Base-by-base conservation (phyloP, 148 eudicot genomes). In the Silene latifolia region DNA sequence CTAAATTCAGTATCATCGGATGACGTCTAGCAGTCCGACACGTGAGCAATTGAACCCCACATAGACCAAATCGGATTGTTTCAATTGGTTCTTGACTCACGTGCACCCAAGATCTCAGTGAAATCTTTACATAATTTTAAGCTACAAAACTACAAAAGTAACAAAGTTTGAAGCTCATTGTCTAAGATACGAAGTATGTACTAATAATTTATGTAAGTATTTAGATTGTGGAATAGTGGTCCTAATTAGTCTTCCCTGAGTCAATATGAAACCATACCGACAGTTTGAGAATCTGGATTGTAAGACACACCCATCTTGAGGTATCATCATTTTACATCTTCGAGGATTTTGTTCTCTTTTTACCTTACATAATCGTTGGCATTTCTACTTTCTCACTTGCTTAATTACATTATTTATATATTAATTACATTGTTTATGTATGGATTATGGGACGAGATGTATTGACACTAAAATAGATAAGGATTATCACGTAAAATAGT, bases 311-410 rank as follows among this genome's bases (percentile, higher is more conserved):
- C 56, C 64, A 79, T 32, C 29, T 53, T 75, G 17, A 80, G 78
- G 78, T 69, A 69, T 70, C 75, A 19, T 53, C 4, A 21, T 39
- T 66, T 80, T 75, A 71, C 35, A 57, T 20, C 48, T 72, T 71
- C 79, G 39, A 80, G 67, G 71, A 48, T 75, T 75, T 80, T 80
- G 82, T 75, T 7, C 42, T 27, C 1, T 3, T 14, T 8, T 71
- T 71, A 27, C 25, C 72, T 11, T 65, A 80, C 82, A 75, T 20
- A 18, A 7, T 75, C 20, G 63, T 72, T 67, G 76, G 73, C 79
- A 46, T 9, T 25, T 47, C 79, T 77, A 68, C 77, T 79, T 70
- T 72, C 11, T 72, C 10, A 72, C 57, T 72, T 66, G 8, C 23
- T 63, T 66, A 64, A 39, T 67, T 39, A 1, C n/a, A 13, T 32